Percentiles rank a stretch among this genome's conserved stretches.
These are phyloP conservation scores for Psilocybe azurescens DNA, from an alignment of 768 basidiomycete genomes.

Conservation along the genomic window DNA sequence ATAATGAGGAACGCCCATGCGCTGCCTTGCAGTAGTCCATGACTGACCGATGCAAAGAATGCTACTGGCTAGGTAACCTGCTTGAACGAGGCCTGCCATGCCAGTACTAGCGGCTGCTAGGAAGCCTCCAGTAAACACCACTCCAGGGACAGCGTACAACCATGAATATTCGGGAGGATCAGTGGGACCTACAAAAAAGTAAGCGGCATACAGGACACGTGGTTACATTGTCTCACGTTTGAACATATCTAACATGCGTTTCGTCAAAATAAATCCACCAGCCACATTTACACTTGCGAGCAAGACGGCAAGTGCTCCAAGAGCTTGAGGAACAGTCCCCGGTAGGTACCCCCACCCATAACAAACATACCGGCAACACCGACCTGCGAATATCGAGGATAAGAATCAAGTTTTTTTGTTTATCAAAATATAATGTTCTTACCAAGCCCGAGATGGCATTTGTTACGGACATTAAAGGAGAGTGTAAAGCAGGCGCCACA, in stretches of 20 bases:
- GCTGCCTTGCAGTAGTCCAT: background rate
- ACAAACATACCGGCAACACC: slow-evolving; percentile 87
- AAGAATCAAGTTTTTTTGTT: background rate
- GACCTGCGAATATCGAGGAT: slow-evolving; percentile 43
- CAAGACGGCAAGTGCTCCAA: slow-evolving; percentile 86
- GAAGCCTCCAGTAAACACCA: slow-evolving; percentile 84
- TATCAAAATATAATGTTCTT: slow-evolving; percentile 13
- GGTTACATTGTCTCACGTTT: slow-evolving; percentile 56
- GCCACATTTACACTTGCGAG: slow-evolving; percentile 88
- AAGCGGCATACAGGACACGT: slow-evolving; percentile 5
- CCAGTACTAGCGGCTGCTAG: slow-evolving; percentile 83
- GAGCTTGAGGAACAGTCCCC: slow-evolving; percentile 76
- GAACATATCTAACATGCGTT: slow-evolving; percentile 94
- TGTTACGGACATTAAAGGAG: slow-evolving; percentile 90
- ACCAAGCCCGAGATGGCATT: slow-evolving; percentile 83
- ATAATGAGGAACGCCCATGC: slow-evolving; percentile 1
- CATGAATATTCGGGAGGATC: slow-evolving; percentile 91
- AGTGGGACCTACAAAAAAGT: slow-evolving; percentile 56
- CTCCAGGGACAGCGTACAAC: slow-evolving; percentile 80
- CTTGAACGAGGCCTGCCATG: slow-evolving; percentile 85
- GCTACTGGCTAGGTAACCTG: slow-evolving; percentile 85
- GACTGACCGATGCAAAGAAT: slow-evolving; percentile 79
- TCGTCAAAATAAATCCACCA: slow-evolving; percentile 89
- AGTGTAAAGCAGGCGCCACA: slow-evolving; percentile 86
- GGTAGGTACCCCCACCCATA: slow-evolving; percentile 89